Evolutionary conservation across 2,329 filamentous ascomycete species (phyloP), one percentile per base, ranked within the genome.

Genomic region (Hypoxylon sp.): DNA sequence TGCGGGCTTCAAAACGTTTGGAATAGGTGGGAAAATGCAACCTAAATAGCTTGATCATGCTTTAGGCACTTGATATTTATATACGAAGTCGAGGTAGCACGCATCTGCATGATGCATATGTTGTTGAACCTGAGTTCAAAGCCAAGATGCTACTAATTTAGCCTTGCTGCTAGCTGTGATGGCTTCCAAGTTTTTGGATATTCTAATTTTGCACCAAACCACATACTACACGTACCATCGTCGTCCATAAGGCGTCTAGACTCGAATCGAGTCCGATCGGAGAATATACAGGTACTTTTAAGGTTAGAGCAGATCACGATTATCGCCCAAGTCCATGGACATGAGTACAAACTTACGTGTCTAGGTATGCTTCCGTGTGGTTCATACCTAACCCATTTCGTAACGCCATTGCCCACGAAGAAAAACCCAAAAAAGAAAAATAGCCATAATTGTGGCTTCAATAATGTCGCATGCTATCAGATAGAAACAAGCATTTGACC

Each of bases 131-230:
- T 30, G 34, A 51, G 50, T 21, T 49, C 43, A 14, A 55, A 53
- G 63, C 67, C 58, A 69, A 59, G 63, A 64, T 53, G 9, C 36
- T 55, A 28, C 45, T 60, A 58, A 53, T 55, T 61, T 63, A 61
- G 52, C 32, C 61, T 32, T 50, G 41, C 52, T 59, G 23, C 50
- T 28, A 58, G 38, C 25, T 14, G 25, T 56, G 21, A 51, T 67
- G 67, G 67, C 67, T 67, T 69, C 67, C 63, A n/a, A n/a, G n/a
- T n/a, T 60, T 51, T 30, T 30, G 28, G 5, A 30, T 50, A 51
- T 55, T 52, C 60, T 59, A 66, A 52, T 61, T 66, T 67, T 64
- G 38, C 60, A 64, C 14, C 67, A 51, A 58, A 32, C 59, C 56
- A 23, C 45, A 53, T 51, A 55, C 38, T 32, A 51, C 48, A 38